Evolutionary conservation across 2,329 filamentous ascomycete species (phyloP), one percentile per base, ranked within the genome.

Genomic region (Aspergillus terreus): DNA sequence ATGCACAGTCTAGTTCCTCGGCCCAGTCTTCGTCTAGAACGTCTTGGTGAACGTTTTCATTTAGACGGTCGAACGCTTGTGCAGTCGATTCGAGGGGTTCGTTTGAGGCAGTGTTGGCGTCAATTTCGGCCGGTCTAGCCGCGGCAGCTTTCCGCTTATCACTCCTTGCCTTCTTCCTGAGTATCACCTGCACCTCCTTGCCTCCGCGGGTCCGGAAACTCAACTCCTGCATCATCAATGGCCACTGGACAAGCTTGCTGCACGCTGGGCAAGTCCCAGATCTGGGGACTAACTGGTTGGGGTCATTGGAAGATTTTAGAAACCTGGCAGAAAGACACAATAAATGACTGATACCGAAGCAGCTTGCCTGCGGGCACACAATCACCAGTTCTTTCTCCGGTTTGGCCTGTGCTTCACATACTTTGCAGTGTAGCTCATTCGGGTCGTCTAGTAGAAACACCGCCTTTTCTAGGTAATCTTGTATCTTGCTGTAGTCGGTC

Each of bases 201-300:
- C 79, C 71, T 0, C 87, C 91, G 21, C 89, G 80, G 33, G 82
- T 76, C 30, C 92, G 80, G 45, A 96, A 72, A 46, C 81, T 94
- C 60, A 95, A 71, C 66, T 95, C 92, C 65, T 85, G 92, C 74
- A 95, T 87, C 72, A 96, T 82, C 44, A 87, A 82, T 0, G 78
- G 76, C 92, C 92, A 97, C 46, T 77, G 68, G 2, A 91, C 72
- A 4, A 76, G 69, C 0, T 76, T 75, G 1, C 77, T 71, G 64
- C 92, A 97, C 17, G 73, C 73, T 0, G 90, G 90, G 71, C 92
- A 97, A 2, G 62, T 69, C 2, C 90, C 91, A 32, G 77, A 66
- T 1, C 81, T 76, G 0, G 92, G 92, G 1, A 95, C 64, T 1
- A 95, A 62, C 1, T 66, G 67, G 14, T 68, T 60, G 19, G 63